Evolutionary conservation across 2,329 filamentous ascomycete genomes (phyloP).

Genomic region (Trichoderma afroharzianum): DNA sequence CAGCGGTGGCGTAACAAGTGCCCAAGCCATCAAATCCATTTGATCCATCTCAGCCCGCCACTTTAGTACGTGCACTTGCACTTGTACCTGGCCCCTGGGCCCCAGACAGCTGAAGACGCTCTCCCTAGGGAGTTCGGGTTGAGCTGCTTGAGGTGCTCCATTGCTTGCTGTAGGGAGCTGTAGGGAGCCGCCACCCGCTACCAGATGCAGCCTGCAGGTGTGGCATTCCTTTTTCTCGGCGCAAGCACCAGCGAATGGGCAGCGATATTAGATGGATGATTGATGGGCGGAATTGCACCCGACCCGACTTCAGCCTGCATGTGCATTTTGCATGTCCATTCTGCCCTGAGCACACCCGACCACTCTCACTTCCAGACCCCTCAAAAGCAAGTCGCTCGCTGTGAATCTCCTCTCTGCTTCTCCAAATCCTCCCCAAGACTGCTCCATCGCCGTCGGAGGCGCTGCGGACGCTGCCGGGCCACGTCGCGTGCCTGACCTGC

Average conservation of each 20-base stretch:
- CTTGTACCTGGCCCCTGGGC: neutral
- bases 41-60: neutral
- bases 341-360: slow-evolving; percentile 8
- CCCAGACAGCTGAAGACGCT: neutral
- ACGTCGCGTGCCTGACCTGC: neutral
- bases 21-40: neutral
- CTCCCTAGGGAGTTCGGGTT: neutral
- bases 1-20: neutral
- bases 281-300: neutral
- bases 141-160: neutral
- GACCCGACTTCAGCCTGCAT: neutral
- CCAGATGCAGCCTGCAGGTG: neutral
- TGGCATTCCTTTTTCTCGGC: slow-evolving; percentile 3
- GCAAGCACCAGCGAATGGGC: neutral
- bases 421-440: neutral
- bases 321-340: neutral
- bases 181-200: slow-evolving; percentile 8
- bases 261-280: neutral
- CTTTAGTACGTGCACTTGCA: neutral
- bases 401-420: neutral
- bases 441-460: slow-evolving; percentile 7
- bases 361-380: neutral
- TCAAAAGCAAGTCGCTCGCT: neutral
- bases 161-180: neutral
- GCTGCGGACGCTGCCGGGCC: slow-evolving; percentile 12